Base-by-base conservation (phyloP, 441 rosid species). In the Pelargonium myrrhifolium region DNA sequence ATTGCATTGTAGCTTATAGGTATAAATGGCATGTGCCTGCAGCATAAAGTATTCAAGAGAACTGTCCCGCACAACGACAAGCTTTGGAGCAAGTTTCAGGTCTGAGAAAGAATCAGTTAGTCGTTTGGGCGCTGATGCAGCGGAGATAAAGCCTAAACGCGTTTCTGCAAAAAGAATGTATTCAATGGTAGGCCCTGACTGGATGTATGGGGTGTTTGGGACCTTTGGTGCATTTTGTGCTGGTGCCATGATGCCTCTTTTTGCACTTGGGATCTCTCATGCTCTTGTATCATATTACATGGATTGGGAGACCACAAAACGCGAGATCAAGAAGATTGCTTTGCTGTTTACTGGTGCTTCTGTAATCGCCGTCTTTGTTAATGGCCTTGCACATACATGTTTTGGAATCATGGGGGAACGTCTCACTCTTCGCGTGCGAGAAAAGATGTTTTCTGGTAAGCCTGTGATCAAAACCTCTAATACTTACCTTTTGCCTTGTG, bases 321-420 rank as follows among this genome's bases (percentile, higher is more conserved):
- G 26, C 61, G 61, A 56, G 99, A 89, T 75, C 80, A 79, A 84
- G 70, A 83, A 92, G 81, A 95, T 95, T 0, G 92, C 71, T 37
- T 71, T 92, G 96, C 79, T 95, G 87, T 76, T 76, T 89, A 69
- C 74, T 91, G 99, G 97, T 26, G 95, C 92, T 26, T 95, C 99
- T 12, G 90, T 98, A 0, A 87, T 98, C 0, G 95, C 97, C 0
- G 86, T 95, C 72, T 72, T 95, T 66, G 90, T 95, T 79, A 87
- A 95, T 80, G 87, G 98, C 9, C 83, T 95, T 3, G 98, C 92
- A 82, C 99, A 95, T 83, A 90, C 76, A 60, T 95, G 92, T 76
- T 95, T 98, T 96, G 99, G 92, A 71, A 85, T 90, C 18, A 98
- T 95, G 26, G 99, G 99, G 3, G 99, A 92, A 80, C 90, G 92